Base-by-base conservation (phyloP, 495 filamentous ascomycete genomes). In the Cryomyces minteri region DNA sequence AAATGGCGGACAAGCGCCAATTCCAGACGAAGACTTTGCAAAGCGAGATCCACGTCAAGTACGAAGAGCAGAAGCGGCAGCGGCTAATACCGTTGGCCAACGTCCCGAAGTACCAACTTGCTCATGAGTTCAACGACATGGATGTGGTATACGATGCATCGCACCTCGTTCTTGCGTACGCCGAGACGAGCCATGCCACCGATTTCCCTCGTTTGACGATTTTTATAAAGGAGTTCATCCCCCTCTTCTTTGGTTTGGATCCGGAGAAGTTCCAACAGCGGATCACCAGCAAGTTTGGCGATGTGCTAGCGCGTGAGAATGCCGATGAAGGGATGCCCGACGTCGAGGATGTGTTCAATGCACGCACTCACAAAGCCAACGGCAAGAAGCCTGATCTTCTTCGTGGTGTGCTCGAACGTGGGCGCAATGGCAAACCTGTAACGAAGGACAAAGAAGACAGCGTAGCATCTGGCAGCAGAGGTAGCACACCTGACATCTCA, bases 221-320 rank as follows among this genome's bases (percentile, higher is more conserved):
- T 12, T 95, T 96, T 60, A 76, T 95, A 50, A 82, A 84, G 55
- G 80, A 80, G 29, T 94, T 96, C 51, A 75, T 96, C 44, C 78
- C 86, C 0, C 65, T 76, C 1, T 96, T 96, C 68, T 95, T 95
- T 51, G 85, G 82, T 38, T 67, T 96, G 49, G 73, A 88, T 40
- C 72, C 74, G 4, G 77, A 82, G 6, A 72, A 70, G 14, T 84
- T 94, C 47, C 74, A 83, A 47, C 71, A 80, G n/a, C 74, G 75
- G 43, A 76, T 94, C 50, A 73, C 74, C 46, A 81, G 82, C 51
- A 72, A 84, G 30, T 73, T 78, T 28, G 62, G 64, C 59, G 74
- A 51, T 48, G 77, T 59, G 64, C 74, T 58, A 57, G 70, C 53
- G 30, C 80, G 88, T 49, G 87, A 93, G 46, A 67, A 69, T 8